These are phyloP conservation scores for Blastocrithidia nonstop DNA, from an alignment of 208 protist genomes.

Conservation along the genomic window DNA sequence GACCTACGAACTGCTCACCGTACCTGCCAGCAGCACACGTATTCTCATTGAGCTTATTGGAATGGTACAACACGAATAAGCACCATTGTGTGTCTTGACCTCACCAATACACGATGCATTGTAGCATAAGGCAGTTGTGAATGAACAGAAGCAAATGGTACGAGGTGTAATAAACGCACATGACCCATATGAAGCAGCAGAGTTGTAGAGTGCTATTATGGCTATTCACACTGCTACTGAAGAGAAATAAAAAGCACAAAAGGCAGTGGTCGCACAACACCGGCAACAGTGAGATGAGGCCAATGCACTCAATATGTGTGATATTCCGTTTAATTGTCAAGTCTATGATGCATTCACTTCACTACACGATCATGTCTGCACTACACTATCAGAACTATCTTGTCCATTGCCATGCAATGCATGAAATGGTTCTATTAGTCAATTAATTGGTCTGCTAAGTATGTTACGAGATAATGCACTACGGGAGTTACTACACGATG, in stretches of 20 bases:
- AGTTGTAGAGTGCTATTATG: slow-evolving; percentile 15
- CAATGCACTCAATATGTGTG: slow-evolving; percentile 25
- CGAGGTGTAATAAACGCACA: slow-evolving; percentile 16
- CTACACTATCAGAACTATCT: slow-evolving; percentile 14
- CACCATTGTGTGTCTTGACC: slow-evolving; percentile 10
- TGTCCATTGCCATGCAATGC: slow-evolving; percentile 1
- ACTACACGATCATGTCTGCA: slow-evolving; percentile 27
- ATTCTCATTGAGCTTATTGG: slow-evolving; percentile 47
- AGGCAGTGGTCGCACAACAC: slow-evolving; percentile 8
- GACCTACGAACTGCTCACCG: slow-evolving; percentile 66
- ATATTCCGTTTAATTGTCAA: slow-evolving; percentile 33
- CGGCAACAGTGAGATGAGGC: slow-evolving; percentile 17
- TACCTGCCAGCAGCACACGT: slow-evolving; percentile 35
- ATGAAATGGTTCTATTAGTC: slow-evolving; percentile 38
- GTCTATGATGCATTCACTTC: slow-evolving; percentile 39
- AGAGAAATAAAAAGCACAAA: slow-evolving; percentile 2
- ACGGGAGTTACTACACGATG: slow-evolving; percentile 31
- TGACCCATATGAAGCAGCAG: slow-evolving; percentile 17
- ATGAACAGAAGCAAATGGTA: slow-evolving; percentile 25
- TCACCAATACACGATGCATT: background rate
- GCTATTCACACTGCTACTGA: slow-evolving; percentile 9
- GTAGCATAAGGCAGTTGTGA: background rate
- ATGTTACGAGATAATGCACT: slow-evolving; percentile 27
- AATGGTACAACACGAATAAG: slow-evolving; percentile 15
- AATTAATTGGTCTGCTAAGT: slow-evolving; percentile 25